A percentile compares a stretch with the other conserved stretches of the same genome.
These are phyloP conservation scores for Pseudogymnoascus verrucosus DNA, from an alignment of 2,329 filamentous ascomycete genomes.

Conservation along the genomic window DNA sequence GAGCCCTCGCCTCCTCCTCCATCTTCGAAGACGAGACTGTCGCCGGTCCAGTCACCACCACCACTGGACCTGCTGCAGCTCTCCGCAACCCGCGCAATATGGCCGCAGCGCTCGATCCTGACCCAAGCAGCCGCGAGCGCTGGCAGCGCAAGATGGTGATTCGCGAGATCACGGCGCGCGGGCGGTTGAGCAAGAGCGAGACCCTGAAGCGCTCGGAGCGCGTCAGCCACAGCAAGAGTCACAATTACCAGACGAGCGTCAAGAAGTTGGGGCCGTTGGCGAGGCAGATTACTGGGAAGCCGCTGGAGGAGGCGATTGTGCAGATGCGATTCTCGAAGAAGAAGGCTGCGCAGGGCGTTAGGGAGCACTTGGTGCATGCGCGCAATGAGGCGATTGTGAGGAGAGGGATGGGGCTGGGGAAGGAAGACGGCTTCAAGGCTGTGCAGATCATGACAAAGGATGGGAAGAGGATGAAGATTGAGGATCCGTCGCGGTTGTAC, in stretches of 20 bases:
- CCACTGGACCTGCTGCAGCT: conserved; percentile 9
- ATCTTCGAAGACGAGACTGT: conserved; percentile 42
- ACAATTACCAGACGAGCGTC: conserved; percentile 70
- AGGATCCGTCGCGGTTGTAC: conserved; percentile 76
- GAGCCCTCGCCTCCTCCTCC: conserved; percentile 39
- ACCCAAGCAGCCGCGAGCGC: conserved; percentile 59
- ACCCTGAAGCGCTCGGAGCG: conserved; percentile 59
- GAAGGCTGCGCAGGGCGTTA: conserved; percentile 75
- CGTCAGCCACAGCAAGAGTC: conserved; percentile 51
- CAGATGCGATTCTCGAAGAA: conserved; percentile 97
- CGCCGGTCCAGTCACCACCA: conserved; percentile 19
- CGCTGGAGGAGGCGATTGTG: conserved; percentile 83
- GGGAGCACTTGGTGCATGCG: conserved; percentile 71
- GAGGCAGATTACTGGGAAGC: conserved; percentile 85
- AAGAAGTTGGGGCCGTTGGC: conserved; percentile 89
- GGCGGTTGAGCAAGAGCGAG: conserved; percentile 57
- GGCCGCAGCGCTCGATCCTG: conserved; percentile 63
- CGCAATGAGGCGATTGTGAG: conserved; percentile 71
- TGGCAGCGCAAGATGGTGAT: conserved; percentile 84
- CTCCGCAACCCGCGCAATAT: conserved; percentile 44
- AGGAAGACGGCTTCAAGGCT: conserved; percentile 10
- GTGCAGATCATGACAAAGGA: conserved; percentile 63
- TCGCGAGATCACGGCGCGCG: conserved; percentile 60
- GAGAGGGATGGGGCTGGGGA: conserved; percentile 72
- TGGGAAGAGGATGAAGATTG: conserved; percentile 62